phyloP scores from a whole-genome alignment of 1,284 basidiomycete genomes.

The Cutaneotrichosporon sp. region DNA sequence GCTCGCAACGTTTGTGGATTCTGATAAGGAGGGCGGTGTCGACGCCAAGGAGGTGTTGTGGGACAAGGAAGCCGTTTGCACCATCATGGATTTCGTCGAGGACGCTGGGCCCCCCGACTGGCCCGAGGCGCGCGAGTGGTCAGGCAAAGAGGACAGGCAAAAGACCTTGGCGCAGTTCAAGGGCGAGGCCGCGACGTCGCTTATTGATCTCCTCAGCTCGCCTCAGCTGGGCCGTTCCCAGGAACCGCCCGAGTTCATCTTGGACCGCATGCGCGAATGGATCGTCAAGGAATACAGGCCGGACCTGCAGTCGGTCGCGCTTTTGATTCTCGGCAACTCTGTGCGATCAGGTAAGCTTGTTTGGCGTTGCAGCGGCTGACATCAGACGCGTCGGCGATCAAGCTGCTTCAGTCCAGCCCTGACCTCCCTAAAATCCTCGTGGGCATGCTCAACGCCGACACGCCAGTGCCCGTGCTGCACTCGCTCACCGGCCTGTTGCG shows the following conservation, averaged over 20 bases:
- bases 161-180: conserved; percentile 72
- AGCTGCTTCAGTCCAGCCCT: background rate
- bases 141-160: background rate
- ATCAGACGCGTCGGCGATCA: conserved; percentile 5
- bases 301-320: conserved; percentile 49
- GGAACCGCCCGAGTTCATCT: conserved; percentile 66
- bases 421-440: conserved; percentile 26
- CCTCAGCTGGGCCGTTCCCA: conserved; percentile 74
- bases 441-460: conserved; percentile 55
- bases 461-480: conserved; percentile 73
- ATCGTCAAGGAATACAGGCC: conserved; percentile 50
- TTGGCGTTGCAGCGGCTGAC: conserved; percentile 5
- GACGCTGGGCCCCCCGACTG: conserved; percentile 3
- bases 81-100: conserved; percentile 26
- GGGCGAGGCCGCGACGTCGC: conserved; percentile 51
- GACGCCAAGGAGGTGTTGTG: conserved; percentile 4
- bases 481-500: conserved; percentile 75
- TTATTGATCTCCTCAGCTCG: too few relatives aligned
- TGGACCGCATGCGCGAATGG: conserved; percentile 71
- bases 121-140: conserved; percentile 1
- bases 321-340: conserved; percentile 50
- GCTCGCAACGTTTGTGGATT: conserved; percentile 5
- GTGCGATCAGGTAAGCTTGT: conserved; percentile 65
- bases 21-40: conserved; percentile 4
- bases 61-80: background rate